Conservation (phyloP, 2,329 filamentous ascomycete species). For the Neofusicoccum umdonicola region DNA sequence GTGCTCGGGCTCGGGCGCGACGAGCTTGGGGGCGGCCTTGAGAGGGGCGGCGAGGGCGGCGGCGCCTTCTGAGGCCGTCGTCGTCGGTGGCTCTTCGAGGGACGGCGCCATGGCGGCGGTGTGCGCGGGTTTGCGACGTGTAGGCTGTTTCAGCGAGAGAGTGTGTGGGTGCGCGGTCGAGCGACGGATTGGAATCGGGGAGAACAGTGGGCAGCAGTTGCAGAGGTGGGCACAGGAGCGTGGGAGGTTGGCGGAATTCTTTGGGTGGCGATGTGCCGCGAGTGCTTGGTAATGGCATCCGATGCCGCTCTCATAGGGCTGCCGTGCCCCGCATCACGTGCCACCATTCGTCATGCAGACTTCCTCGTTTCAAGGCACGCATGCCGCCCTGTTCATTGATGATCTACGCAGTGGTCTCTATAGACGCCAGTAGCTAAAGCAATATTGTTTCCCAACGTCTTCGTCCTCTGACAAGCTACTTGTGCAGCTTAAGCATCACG, state of each 20-base stretch:
- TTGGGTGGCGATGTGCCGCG: conserved; percentile 11
- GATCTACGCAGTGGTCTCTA: conserved; percentile 12
- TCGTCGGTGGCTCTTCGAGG: conserved; percentile 65
- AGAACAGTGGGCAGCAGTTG: background rate
- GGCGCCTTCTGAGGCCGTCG: conserved; percentile 54
- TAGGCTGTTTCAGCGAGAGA: no score
- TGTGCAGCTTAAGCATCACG: conserved; percentile 77
- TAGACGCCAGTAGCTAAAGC: background rate
- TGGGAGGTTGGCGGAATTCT: conserved; percentile 14
- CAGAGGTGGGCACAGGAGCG: background rate
- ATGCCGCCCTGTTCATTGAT: background rate
- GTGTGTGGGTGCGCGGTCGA: no score
- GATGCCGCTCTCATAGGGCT: conserved; percentile 17
- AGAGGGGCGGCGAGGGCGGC: conserved; percentile 65
- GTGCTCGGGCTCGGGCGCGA: conserved; percentile 94
- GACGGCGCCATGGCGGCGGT: conserved; percentile 68
- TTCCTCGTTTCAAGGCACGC: background rate
- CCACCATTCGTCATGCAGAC: background rate
- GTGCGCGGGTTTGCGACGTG: background rate
- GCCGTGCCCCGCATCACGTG: conserved; percentile 15
- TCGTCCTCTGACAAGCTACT: conserved; percentile 27
- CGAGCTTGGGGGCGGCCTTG: conserved; percentile 76
- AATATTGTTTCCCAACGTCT: background rate
- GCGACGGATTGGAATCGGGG: no score
- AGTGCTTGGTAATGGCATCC: conserved; percentile 17